These are phyloP conservation scores for Ustilago esculenta DNA, from an alignment of 1,284 basidiomycete species.

Conservation along the genomic window DNA sequence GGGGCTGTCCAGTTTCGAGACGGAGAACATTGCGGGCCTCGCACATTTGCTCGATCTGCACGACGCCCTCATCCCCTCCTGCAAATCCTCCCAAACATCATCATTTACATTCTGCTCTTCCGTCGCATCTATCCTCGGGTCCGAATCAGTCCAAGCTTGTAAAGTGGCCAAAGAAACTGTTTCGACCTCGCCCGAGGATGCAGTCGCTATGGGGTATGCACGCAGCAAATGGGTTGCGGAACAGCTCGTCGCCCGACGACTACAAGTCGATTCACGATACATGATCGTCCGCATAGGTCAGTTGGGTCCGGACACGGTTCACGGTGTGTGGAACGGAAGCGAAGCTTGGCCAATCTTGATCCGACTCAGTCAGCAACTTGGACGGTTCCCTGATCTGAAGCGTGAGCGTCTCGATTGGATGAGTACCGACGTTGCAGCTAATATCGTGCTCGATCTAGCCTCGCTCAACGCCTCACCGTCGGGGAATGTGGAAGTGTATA, in stretches of 20 bases:
- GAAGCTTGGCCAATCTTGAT: conserved; percentile 71
- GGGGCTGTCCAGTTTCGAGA: conserved; percentile 43
- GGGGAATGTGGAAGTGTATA: conserved; percentile 2
- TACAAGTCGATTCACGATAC: not conserved
- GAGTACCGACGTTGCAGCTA: conserved; percentile 73
- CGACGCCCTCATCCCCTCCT: conserved; percentile 68
- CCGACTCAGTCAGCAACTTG: conserved; percentile 69
- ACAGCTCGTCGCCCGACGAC: conserved; percentile 69
- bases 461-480: conserved; percentile 6
- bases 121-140: conserved; percentile 72
- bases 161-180: conserved; percentile 2
- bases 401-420: conserved; percentile 71
- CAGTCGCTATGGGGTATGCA: conserved; percentile 40
- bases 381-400: conserved; percentile 69
- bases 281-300: conserved; percentile 69
- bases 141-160: conserved; percentile 46
- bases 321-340: conserved; percentile 74
- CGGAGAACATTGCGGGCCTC: conserved; percentile 31
- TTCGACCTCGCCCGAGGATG: conserved; percentile 3
- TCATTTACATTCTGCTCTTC: conserved; percentile 68
- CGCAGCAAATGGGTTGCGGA: conserved; percentile 74
- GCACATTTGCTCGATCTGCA: conserved; percentile 23
- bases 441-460: conserved; percentile 71
- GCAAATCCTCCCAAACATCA: conserved; percentile 64
- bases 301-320: conserved; percentile 71